Base-by-base conservation (phyloP, 345 rosid species). In the Citrus sinensis region DNA sequence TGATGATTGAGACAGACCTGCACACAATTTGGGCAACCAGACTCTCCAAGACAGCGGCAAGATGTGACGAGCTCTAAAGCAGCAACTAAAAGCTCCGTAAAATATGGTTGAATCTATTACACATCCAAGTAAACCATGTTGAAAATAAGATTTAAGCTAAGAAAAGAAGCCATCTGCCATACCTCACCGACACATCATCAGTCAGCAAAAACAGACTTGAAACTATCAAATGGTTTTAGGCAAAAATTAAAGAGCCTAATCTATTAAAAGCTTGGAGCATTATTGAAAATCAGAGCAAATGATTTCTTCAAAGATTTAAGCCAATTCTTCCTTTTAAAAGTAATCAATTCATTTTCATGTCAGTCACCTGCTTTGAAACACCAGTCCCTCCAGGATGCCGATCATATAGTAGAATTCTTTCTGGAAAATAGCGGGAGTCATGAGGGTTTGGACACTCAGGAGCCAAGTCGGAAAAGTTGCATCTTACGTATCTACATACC, bases 311-410 rank as follows among this genome's bases (percentile, higher is more conserved):
- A 24, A 69, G 16, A 69, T n/a, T 37, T 29, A 40, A n/a, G 32
- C 24, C 71, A n/a, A 16, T 25, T 39, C 22, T 34, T 16, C 56
- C 7, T 70, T 49, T 49, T 16, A 24, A 68, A 68, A 49, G 56
- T 16, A 49, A 70, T 27, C 60, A 49, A 40, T 70, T 65, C 32
- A 61, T 49, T 67, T 78, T 54, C 70, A 66, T 22, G 67, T 56
- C 34, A 54, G 76, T 79, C 75, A 90, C 98, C 93, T 95, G 93
- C 80, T 79, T 81, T 67, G 94, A 86, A 83, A 95, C 88, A 78
- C 98, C 98, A 70, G 97, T 92, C 79, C 97, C 99, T 80, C 98
- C 98, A 39, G 89, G 97, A 89, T 91, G 96, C 83, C 87, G 90
- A 79, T 95, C 99, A 74, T 95, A 93, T 76, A 95, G 77, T 59